Evolutionary conservation across 2,329 filamentous ascomycete species (phyloP).

Genomic region (Pseudogymnoascus sp.): DNA sequence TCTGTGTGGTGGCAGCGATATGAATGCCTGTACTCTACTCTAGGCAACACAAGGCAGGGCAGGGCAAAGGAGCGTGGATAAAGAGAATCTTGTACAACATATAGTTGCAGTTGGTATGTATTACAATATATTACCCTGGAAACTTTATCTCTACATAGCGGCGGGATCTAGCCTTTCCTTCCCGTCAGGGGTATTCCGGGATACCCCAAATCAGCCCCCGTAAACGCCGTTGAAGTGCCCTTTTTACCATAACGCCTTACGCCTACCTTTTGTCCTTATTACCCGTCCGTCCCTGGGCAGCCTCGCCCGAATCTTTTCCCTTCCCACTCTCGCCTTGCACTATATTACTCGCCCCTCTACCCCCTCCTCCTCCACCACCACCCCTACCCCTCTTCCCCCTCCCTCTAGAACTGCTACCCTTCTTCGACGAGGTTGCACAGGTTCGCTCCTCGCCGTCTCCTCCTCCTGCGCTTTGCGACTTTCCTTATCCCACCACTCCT

Average conservation of each 20-base stretch:
- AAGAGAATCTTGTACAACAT: neutral
- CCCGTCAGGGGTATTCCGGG: neutral
- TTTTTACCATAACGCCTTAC: neutral
- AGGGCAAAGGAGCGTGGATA: neutral
- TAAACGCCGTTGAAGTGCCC: neutral
- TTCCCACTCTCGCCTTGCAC: neutral
- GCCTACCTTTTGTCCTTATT: neutral
- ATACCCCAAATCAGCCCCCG: neutral
- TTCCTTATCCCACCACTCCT: constrained; percentile 93
- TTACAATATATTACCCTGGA: constrained; percentile 2
- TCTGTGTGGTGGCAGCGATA: neutral
- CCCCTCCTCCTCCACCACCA: neutral
- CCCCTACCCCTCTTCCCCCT: neutral
- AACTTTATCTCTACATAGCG: constrained; percentile 8
- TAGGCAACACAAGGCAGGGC: neutral
- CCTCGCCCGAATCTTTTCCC: neutral
- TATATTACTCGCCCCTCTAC: neutral
- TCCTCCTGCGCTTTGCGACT: constrained; percentile 61
- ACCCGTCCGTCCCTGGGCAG: neutral
- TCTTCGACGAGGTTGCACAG: constrained; percentile 10
- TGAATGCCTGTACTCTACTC: neutral
- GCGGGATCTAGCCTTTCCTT: neutral
- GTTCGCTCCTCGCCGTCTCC: constrained; percentile 19
- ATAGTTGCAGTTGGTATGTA: neutral
- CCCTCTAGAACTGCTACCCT: neutral